These are phyloP conservation scores for Aspergillus intermedius DNA, from an alignment of 2,329 filamentous ascomycete species.

Conservation along the genomic window DNA sequence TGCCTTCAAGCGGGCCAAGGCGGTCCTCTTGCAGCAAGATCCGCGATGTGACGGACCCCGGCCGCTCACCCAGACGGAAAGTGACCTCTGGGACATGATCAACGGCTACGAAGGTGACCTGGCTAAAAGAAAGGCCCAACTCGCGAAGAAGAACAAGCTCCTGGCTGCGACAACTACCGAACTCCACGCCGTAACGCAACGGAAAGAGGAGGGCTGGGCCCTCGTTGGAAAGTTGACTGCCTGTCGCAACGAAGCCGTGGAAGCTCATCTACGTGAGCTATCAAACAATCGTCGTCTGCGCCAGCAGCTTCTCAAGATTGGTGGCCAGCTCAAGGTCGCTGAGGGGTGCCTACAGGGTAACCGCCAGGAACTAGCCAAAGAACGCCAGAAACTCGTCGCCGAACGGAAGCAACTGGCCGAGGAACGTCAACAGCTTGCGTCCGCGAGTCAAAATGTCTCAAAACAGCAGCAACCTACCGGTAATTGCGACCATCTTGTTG, in stretches of 20 bases:
- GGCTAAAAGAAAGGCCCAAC: background rate
- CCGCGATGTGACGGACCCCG: background rate
- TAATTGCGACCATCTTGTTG: background rate
- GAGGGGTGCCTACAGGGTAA: background rate
- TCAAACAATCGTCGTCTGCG: constrained; percentile 1
- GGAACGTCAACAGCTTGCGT: background rate
- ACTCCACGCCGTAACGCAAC: constrained; percentile 4
- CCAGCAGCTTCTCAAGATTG: constrained; percentile 2
- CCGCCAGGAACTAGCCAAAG: background rate
- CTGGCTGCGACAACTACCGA: constrained; percentile 4
- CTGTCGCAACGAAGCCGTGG: background rate
- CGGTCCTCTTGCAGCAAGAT: background rate
- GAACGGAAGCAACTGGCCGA: background rate
- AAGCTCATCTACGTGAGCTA: background rate
- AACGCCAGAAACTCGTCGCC: background rate
- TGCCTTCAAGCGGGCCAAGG: background rate
- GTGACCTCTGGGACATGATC: constrained; percentile 2
- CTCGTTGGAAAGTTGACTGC: constrained; percentile 1
- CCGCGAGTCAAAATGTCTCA: background rate
- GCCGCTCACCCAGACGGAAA: background rate
- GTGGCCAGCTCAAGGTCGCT: constrained; percentile 1
- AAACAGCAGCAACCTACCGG: background rate
- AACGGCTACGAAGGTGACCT: constrained; percentile 3
- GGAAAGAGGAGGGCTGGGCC: constrained; percentile 3
- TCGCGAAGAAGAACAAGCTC: constrained; percentile 1